phyloP scores from a whole-genome alignment of 75 land plant species.

The Selaginella tamariscina region DNA sequence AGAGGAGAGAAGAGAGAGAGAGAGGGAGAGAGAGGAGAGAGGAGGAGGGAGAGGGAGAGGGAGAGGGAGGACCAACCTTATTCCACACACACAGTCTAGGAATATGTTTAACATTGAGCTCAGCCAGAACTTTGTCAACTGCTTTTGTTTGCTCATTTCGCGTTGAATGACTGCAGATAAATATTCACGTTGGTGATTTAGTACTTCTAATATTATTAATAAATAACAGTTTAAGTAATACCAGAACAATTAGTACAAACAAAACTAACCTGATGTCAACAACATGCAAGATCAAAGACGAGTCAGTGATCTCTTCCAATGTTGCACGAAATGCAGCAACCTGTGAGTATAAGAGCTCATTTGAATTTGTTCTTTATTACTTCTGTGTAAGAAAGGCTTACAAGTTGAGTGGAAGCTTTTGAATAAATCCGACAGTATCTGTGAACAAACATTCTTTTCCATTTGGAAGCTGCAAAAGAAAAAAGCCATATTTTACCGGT shows the following conservation, averaged over 20 bases:
- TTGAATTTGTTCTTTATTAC: not conserved
- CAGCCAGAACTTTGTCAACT: slow-evolving; percentile 65
- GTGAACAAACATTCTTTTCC: slow-evolving; percentile 82
- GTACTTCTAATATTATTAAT: no score
- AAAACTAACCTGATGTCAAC: slow-evolving; percentile 68
- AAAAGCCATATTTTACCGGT: not conserved
- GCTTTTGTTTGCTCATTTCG: slow-evolving; percentile 76
- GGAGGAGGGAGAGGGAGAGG: no score
- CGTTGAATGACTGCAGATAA: slow-evolving; percentile 75
- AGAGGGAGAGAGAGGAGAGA: no score
- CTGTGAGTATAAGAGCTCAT: slow-evolving; percentile 22
- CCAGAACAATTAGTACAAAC: not conserved
- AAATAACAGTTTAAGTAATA: no score
- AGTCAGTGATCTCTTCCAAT: slow-evolving; percentile 85
- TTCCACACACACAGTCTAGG: slow-evolving; percentile 83
- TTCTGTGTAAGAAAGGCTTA: slow-evolving; percentile 18
- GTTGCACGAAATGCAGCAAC: slow-evolving; percentile 97
- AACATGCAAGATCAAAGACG: slow-evolving; percentile 84
- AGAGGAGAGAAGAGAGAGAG: no score
- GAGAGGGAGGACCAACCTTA: no score
- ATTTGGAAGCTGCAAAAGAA: slow-evolving; percentile 49
- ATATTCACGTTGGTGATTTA: no score
- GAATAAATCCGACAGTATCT: slow-evolving; percentile 96
- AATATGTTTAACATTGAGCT: slow-evolving; percentile 61
- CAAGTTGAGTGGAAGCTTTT: slow-evolving; percentile 89